phyloP scores from a whole-genome alignment of 441 rosid genomes.

The Melastoma candidum region DNA sequence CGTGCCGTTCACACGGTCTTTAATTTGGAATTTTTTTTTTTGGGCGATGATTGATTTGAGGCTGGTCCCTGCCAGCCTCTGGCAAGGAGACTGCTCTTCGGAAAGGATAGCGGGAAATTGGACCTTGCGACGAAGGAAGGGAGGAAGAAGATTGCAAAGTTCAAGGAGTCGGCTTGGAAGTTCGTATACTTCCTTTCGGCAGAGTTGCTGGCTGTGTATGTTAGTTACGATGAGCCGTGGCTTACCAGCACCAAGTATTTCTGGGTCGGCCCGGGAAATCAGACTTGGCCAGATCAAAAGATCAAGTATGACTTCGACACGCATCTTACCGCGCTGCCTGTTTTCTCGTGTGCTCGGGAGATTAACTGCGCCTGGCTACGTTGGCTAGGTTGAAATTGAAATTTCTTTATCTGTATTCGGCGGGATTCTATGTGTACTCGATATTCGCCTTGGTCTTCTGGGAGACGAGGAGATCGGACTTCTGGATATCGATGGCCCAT shows the following conservation, averaged over 20 bases:
- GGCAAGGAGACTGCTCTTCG: slow-evolving; percentile 44
- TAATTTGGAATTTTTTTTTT: neutral
- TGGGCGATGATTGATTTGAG: neutral
- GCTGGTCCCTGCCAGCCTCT: slow-evolving; percentile 32
- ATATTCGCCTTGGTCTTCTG: slow-evolving; percentile 50
- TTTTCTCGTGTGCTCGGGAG: slow-evolving; percentile 8
- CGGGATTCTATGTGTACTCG: slow-evolving; percentile 57
- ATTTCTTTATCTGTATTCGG: slow-evolving; percentile 37
- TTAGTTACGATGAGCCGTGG: slow-evolving; percentile 76
- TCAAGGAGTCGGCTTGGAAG: slow-evolving; percentile 94
- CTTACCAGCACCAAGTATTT: slow-evolving; percentile 60
- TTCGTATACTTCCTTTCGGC: slow-evolving; percentile 65
- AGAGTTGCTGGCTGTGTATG: slow-evolving; percentile 48
- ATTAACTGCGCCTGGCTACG: neutral
- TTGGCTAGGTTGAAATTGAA: slow-evolving; percentile 40
- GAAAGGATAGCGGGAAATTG: slow-evolving; percentile 20
- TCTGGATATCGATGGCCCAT: slow-evolving; percentile 49
- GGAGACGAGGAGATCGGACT: slow-evolving; percentile 61
- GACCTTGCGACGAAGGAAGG: slow-evolving; percentile 20
- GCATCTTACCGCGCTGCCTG: neutral
- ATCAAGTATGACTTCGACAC: slow-evolving; percentile 44
- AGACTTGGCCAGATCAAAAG: slow-evolving; percentile 66
- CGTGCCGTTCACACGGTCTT: neutral
- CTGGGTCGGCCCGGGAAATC: slow-evolving; percentile 77
- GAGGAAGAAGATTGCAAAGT: slow-evolving; percentile 46